A percentile compares a stretch with the other conserved stretches of the same genome.
Conservation (phyloP, 176 grass and related monocot species). For the Phyllostachys edulis region DNA sequence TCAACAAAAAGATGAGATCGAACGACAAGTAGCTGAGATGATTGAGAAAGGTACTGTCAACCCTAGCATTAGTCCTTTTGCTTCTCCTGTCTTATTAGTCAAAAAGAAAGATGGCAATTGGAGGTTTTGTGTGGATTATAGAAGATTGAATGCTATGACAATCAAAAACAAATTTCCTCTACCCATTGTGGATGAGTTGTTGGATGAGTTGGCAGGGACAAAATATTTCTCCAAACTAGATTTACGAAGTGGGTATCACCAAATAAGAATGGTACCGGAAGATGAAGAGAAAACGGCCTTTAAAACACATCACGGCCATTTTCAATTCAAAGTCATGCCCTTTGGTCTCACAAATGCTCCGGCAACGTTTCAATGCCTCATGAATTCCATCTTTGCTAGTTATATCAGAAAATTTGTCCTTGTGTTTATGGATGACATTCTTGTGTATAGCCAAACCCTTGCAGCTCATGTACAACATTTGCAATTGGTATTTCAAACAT, state of each 20-base stretch:
- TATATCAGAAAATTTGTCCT: background rate
- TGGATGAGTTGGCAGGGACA: no score
- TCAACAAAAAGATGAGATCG: background rate
- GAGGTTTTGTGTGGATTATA: no score
- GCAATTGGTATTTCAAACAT: background rate
- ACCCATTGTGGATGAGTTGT: no score
- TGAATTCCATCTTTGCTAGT: no score
- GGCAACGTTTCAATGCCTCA: no score
- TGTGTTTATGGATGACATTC: background rate
- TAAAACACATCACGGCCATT: background rate
- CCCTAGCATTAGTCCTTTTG: background rate
- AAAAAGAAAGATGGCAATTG: no score
- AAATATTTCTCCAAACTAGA: background rate
- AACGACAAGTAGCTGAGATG: background rate
- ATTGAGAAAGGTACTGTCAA: background rate
- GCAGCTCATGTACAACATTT: background rate
- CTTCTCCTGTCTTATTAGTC: no score
- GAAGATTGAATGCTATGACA: no score
- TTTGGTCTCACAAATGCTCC: no score
- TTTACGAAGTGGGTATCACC: no score
- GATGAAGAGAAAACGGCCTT: background rate
- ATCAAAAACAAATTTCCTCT: no score
- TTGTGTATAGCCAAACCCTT: background rate
- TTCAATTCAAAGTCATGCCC: background rate
- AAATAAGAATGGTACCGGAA: background rate